These are phyloP conservation scores for Gossypium gossypioides DNA, from an alignment of 441 rosid species.

Conservation along the genomic window DNA sequence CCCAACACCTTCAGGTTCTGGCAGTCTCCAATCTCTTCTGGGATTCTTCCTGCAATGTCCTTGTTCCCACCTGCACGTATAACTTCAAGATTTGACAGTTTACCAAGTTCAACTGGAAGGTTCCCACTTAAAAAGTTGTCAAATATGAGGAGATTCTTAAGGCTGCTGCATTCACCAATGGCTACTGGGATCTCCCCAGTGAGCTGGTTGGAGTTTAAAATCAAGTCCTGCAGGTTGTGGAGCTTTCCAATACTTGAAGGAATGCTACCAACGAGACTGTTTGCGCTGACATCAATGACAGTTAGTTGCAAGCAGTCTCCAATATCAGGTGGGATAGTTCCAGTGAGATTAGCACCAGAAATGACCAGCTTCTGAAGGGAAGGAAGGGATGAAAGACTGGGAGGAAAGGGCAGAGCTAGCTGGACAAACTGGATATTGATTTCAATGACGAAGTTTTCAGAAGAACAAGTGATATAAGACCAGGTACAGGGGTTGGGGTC, in stretches of 20 bases:
- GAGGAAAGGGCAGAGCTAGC: conserved; percentile 49
- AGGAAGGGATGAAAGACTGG: conserved; percentile 35
- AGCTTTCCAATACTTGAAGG: conserved; percentile 51
- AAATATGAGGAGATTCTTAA: conserved; percentile 41
- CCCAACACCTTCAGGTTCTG: conserved; percentile 38
- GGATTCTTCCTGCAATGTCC: conserved; percentile 47
- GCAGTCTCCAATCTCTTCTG: conserved; percentile 49
- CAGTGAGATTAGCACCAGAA: conserved; percentile 51
- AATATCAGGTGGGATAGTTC: conserved; percentile 33
- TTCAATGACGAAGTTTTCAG: conserved; percentile 36
- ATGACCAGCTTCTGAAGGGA: conserved; percentile 43
- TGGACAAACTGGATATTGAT: conserved; percentile 43
- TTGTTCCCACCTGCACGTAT: conserved; percentile 59
- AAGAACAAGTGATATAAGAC: conserved; percentile 47
- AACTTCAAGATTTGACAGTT: conserved; percentile 33
- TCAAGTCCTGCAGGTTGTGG: conserved; percentile 39
- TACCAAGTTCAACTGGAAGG: conserved; percentile 43
- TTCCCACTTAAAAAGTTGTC: conserved; percentile 44
- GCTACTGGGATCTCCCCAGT: conserved; percentile 47
- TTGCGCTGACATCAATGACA: conserved; percentile 44
- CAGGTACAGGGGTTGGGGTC: conserved; percentile 58
- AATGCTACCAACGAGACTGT: conserved; percentile 46
- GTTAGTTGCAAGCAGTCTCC: conserved; percentile 36
- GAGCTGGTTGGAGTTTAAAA: conserved; percentile 47
- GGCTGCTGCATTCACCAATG: conserved; percentile 38